phyloP scores from a whole-genome alignment of 345 rosid species.

The Jatropha curcas region DNA sequence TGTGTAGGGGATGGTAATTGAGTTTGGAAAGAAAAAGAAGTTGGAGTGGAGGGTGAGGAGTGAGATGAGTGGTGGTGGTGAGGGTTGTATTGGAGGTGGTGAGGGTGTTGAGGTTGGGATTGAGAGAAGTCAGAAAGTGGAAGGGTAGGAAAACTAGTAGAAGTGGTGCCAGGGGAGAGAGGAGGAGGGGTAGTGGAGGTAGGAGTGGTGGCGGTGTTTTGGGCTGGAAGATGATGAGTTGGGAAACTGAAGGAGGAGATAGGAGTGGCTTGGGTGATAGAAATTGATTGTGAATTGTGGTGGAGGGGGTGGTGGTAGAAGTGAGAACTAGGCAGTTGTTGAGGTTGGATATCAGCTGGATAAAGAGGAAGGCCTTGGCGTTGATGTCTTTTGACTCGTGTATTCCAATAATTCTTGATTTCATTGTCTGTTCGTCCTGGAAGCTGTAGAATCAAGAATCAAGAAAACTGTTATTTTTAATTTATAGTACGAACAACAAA shows the following conservation, averaged over 20 bases:
- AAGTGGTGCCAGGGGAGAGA: constrained; percentile 1
- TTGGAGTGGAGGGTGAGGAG: constrained; percentile 32
- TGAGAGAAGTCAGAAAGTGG: constrained; percentile 8
- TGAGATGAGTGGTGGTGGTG: constrained; percentile 16
- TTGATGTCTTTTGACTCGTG: constrained; percentile 29
- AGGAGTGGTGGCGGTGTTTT: neutral
- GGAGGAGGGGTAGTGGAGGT: constrained; percentile 8
- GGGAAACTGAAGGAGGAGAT: constrained; percentile 19
- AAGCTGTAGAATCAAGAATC: neutral
- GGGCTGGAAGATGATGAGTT: constrained; percentile 5
- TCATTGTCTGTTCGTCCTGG: constrained; percentile 35
- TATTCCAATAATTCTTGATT: constrained; percentile 34
- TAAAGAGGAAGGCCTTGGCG: constrained; percentile 28
- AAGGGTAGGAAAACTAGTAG: constrained; percentile 13
- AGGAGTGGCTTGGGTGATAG: neutral
- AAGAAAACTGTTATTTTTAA: neutral
- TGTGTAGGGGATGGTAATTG: constrained; percentile 1
- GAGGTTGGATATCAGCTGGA: constrained; percentile 48
- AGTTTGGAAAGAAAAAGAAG: constrained; percentile 44
- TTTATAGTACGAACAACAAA: neutral
- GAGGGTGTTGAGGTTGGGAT: constrained; percentile 1
- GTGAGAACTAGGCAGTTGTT: constrained; percentile 23
- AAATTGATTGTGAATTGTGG: neutral
- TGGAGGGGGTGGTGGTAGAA: neutral
- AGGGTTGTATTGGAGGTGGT: constrained; percentile 3